Evolutionary conservation across 805 yeast species (phyloP).

Genomic region (Isabelozyma heimii): DNA sequence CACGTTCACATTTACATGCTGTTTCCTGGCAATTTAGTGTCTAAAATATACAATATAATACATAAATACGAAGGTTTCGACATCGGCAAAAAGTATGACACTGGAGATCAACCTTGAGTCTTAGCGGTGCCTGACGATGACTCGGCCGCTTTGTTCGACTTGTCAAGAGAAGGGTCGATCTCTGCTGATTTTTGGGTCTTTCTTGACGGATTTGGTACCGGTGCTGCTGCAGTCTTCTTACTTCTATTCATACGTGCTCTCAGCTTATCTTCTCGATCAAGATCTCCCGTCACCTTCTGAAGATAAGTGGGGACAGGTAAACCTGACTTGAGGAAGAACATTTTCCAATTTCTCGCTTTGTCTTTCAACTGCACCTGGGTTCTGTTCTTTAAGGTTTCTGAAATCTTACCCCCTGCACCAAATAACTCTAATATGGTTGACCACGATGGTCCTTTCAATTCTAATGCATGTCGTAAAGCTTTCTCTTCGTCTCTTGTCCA

Average conservation of each 20-base stretch:
- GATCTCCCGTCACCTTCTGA: conserved; percentile 82
- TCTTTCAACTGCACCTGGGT: conserved; percentile 92
- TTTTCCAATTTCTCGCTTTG: conserved; percentile 94
- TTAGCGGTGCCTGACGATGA: not conserved
- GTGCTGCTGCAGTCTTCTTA: conserved; percentile 40
- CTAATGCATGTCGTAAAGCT: conserved; percentile 77
- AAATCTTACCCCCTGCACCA: conserved; percentile 89
- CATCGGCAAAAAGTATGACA: too few relatives aligned
- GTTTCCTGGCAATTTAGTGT: not conserved
- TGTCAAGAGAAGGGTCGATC: not conserved
- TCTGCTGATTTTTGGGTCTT: not conserved
- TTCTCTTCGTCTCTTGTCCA: conserved; percentile 92
- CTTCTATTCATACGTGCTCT: conserved; percentile 25
- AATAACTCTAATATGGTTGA: conserved; percentile 82
- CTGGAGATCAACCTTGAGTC: too few relatives aligned
- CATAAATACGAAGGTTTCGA: not conserved
- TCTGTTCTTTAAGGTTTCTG: conserved; percentile 82
- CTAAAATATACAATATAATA: too few relatives aligned
- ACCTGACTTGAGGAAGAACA: conserved; percentile 75
- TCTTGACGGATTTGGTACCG: conserved; percentile 25
- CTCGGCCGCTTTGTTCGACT: not conserved
- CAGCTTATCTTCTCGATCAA: conserved; percentile 52
- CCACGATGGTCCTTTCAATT: conserved; percentile 91
- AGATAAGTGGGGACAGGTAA: conserved; percentile 78
- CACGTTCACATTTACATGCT: not conserved